These are phyloP conservation scores for Globisporangium rhizosaccharum DNA, from an alignment of 352 stramenopile species.

Conservation along the genomic window DNA sequence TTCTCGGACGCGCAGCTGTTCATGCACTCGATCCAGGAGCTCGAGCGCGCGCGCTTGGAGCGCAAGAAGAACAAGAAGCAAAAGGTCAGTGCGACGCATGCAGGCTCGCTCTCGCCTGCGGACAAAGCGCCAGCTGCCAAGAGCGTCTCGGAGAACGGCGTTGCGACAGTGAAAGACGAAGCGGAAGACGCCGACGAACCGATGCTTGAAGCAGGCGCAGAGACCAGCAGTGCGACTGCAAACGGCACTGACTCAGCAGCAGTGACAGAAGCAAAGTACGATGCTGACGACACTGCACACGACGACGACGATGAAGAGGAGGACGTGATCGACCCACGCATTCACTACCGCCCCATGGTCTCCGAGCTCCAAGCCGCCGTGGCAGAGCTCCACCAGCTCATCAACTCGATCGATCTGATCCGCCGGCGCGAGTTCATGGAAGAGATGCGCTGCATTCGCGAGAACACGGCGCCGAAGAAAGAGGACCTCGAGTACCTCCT, in stretches of 20 bases:
- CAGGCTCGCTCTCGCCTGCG: slow-evolving; percentile 4
- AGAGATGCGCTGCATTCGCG: slow-evolving; percentile 81
- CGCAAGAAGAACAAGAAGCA: slow-evolving; percentile 62
- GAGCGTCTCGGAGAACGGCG: background rate
- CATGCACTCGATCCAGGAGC: slow-evolving; percentile 76
- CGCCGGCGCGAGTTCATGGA: slow-evolving; percentile 73
- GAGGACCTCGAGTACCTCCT: slow-evolving; percentile 79
- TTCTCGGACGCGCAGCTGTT: slow-evolving; percentile 82
- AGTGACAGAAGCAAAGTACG: background rate
- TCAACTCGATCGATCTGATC: slow-evolving; percentile 86
- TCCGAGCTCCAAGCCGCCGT: slow-evolving; percentile 70
- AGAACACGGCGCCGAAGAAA: slow-evolving; percentile 78
- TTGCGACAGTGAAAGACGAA: slow-evolving; percentile 4
- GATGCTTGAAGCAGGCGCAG: slow-evolving; percentile 16
- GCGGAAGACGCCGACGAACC: slow-evolving; percentile 11
- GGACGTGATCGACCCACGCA: slow-evolving; percentile 80
- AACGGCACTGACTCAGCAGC: slow-evolving; percentile 6
- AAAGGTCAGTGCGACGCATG: slow-evolving; percentile 9
- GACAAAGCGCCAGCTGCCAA: slow-evolving; percentile 10
- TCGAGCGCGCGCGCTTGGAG: slow-evolving; percentile 56
- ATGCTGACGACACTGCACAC: slow-evolving; percentile 15
- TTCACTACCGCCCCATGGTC: slow-evolving; percentile 85
- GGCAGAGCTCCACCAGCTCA: slow-evolving; percentile 78
- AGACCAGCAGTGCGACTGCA: slow-evolving; percentile 11
- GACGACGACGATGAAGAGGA: slow-evolving; percentile 37